Conservation (phyloP, 2,329 filamentous ascomycete species). For the Ascochyta pisi region DNA sequence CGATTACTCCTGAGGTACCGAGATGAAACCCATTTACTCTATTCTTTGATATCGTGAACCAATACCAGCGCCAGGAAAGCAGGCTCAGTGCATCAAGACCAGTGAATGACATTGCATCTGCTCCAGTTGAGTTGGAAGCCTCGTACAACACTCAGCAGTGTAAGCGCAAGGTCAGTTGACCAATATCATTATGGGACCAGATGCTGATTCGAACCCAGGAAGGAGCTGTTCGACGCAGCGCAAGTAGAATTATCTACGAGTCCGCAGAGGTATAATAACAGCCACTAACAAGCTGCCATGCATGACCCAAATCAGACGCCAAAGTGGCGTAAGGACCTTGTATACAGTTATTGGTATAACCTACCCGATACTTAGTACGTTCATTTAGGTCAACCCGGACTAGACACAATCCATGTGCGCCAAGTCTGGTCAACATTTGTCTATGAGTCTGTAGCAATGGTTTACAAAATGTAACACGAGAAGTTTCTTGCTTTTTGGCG, state of each 20-base stretch:
- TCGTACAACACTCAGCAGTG: neutral
- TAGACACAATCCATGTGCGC: too few relatives aligned
- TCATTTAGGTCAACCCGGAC: too few relatives aligned
- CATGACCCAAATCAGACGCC: too few relatives aligned
- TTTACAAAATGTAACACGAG: too few relatives aligned
- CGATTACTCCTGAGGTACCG: slow-evolving; percentile 20
- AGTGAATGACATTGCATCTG: neutral
- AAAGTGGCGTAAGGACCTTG: too few relatives aligned
- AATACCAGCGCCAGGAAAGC: neutral
- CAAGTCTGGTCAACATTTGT: too few relatives aligned
- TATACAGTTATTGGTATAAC: too few relatives aligned
- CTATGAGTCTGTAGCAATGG: too few relatives aligned
- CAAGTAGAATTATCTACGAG: neutral
- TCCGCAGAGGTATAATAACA: neutral
- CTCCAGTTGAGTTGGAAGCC: neutral
- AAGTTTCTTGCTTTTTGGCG: too few relatives aligned
- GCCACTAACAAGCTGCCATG: too few relatives aligned
- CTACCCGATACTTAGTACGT: too few relatives aligned
- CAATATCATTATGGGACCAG: neutral
- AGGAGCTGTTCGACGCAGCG: neutral
- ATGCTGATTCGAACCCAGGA: neutral
- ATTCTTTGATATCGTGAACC: neutral
- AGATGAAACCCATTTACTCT: neutral
- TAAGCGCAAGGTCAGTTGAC: neutral
- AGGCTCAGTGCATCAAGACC: neutral